Conservation (phyloP, 2,329 filamentous ascomycete genomes). For the Ophiocordyceps polyrhachis-furcata region DNA sequence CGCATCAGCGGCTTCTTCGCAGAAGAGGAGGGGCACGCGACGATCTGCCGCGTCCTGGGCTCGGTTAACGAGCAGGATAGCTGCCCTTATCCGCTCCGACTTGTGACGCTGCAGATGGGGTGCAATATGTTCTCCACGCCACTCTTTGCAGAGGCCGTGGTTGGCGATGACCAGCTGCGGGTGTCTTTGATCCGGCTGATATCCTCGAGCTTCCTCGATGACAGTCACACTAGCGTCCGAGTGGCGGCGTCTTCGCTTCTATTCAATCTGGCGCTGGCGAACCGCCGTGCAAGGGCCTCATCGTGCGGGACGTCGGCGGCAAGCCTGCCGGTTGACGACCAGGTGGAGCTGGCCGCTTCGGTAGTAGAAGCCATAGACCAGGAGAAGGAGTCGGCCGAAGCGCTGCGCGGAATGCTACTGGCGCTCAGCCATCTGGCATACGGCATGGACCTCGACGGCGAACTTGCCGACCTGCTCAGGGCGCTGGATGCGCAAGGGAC, state of each 20-base stretch:
- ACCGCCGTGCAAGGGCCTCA: constrained; percentile 42
- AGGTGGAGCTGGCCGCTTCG: constrained; percentile 67
- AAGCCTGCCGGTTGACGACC: constrained; percentile 45
- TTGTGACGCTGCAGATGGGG: constrained; percentile 65
- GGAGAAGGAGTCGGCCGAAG: constrained; percentile 46
- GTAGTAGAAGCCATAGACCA: constrained; percentile 52
- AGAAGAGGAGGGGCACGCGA: constrained; percentile 49
- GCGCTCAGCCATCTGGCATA: constrained; percentile 63
- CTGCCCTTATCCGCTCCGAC: constrained; percentile 63
- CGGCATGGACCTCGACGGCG: constrained; percentile 47
- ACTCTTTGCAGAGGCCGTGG: constrained; percentile 48
- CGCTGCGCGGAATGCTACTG: constrained; percentile 56
- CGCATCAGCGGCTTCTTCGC: constrained; percentile 69
- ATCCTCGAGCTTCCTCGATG: constrained; percentile 62
- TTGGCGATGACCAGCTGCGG: constrained; percentile 31
- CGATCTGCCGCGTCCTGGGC: constrained; percentile 41
- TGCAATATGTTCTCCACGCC: constrained; percentile 72
- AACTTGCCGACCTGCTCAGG: constrained; percentile 60
- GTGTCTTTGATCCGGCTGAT: constrained; percentile 47
- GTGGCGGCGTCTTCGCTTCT: constrained; percentile 68
- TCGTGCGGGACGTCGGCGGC: constrained; percentile 14
- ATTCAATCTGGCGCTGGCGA: constrained; percentile 61
- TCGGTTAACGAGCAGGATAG: constrained; percentile 34
- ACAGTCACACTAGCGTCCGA: constrained; percentile 52
- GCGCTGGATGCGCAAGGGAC: constrained; percentile 56